phyloP scores from a whole-genome alignment of 257 asterid genomes.

The Primulina eburnea region DNA sequence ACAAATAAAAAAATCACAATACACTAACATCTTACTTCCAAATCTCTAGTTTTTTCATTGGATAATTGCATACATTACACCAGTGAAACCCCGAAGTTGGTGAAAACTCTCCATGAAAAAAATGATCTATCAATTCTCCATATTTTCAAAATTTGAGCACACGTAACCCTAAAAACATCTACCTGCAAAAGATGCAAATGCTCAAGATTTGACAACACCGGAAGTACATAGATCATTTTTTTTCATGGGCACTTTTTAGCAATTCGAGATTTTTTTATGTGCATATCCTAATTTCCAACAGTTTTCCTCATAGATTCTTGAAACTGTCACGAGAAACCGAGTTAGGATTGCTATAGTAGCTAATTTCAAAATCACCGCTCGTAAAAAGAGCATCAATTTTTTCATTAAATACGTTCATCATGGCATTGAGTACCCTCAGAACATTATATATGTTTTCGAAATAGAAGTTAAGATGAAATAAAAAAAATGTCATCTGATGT shows the following conservation, averaged over 20 bases:
- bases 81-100: too few relatives aligned
- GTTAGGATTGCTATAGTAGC: background rate
- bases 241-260: too few relatives aligned
- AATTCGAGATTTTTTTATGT: too few relatives aligned
- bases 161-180: too few relatives aligned
- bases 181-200: too few relatives aligned
- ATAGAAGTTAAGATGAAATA: too few relatives aligned
- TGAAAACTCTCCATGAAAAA: too few relatives aligned
- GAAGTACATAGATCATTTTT: too few relatives aligned
- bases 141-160: too few relatives aligned
- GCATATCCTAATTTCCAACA: background rate
- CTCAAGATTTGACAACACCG: too few relatives aligned
- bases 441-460: background rate
- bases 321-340: background rate
- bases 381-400: background rate
- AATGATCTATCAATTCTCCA: too few relatives aligned
- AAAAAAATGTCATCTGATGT: background rate
- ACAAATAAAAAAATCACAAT: conserved; percentile 1
- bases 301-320: background rate
- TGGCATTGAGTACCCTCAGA: background rate
- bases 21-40: conserved; percentile 5
- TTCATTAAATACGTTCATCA: background rate
- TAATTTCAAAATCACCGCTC: background rate
- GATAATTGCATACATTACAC: too few relatives aligned
- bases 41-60: background rate